Conservation (phyloP, 805 yeast species). For the Pichia kluyveri region DNA sequence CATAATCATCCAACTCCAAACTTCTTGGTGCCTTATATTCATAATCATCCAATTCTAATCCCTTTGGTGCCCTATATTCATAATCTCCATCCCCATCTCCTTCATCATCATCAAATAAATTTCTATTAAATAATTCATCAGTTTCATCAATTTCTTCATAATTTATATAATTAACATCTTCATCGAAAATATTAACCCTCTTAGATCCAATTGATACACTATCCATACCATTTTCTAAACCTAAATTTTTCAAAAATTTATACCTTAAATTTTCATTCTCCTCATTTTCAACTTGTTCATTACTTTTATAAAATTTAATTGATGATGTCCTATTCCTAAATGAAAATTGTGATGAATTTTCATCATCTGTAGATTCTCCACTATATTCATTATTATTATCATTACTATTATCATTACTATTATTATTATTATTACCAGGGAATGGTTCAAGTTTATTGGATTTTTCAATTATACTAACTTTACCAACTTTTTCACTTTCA, state of each 20-base stretch:
- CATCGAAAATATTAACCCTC: conserved; percentile 1
- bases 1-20: conserved; percentile 5
- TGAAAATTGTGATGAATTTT: conserved; percentile 21
- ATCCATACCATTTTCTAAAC: no score
- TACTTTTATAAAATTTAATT: conserved; percentile 28
- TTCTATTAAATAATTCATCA: conserved; percentile 29
- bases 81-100: background rate
- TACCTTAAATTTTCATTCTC: background rate
- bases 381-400: background rate
- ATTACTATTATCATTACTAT: background rate
- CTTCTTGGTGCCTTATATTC: background rate
- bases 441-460: background rate
- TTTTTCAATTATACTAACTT: background rate
- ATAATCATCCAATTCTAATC: conserved; percentile 3
- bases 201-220: background rate
- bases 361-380: background rate
- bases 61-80: background rate
- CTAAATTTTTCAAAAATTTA: no score
- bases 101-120: conserved; percentile 20
- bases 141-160: conserved; percentile 29
- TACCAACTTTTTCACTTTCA: conserved; percentile 5
- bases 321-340: conserved; percentile 27
- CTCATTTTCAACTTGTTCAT: conserved; percentile 18
- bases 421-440: background rate
- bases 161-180: conserved; percentile 13